Evolutionary conservation across 148 eudicot genomes (phyloP).

Genomic region (Tetragonia tetragonoides): DNA sequence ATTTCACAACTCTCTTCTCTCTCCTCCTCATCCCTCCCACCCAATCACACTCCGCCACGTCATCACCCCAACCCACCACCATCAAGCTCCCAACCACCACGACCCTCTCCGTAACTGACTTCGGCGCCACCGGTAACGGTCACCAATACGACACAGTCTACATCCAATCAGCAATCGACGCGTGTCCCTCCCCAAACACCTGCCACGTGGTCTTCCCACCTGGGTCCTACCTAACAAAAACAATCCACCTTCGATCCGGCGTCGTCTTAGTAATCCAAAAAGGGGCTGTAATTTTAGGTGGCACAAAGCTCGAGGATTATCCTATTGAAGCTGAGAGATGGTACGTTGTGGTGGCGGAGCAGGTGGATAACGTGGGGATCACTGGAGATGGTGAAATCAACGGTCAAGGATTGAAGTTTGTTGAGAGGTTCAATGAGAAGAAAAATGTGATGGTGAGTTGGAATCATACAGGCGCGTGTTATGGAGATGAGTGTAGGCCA

Average conservation of each 20-base stretch:
- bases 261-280: constrained; percentile 53
- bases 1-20: not conserved
- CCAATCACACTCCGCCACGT: constrained; percentile 51
- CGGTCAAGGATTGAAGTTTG: constrained; percentile 83
- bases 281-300: constrained; percentile 63
- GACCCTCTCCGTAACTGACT: constrained; percentile 63
- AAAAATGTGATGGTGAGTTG: constrained; percentile 99
- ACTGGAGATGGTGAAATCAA: constrained; percentile 87
- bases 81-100: not conserved
- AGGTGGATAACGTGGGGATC: constrained; percentile 74
- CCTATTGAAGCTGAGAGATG: constrained; percentile 47
- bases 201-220: constrained; percentile 81
- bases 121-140: constrained; percentile 73
- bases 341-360: constrained; percentile 92
- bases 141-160: constrained; percentile 60
- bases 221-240: constrained; percentile 72
- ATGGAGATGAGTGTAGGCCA: constrained; percentile 90
- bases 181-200: constrained; percentile 42
- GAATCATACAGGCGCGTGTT: constrained; percentile 73
- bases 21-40: constrained; percentile 14
- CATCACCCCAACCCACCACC: constrained; percentile 30
- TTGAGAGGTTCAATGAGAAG: constrained; percentile 65
- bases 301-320: constrained; percentile 61
- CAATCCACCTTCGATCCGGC: constrained; percentile 60
- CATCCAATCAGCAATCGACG: constrained; percentile 91